Percentiles rank a stretch among this genome's conserved stretches.
Evolutionary conservation across 106 monocot species (phyloP).

Genomic region (Narthecium ossifragum): DNA sequence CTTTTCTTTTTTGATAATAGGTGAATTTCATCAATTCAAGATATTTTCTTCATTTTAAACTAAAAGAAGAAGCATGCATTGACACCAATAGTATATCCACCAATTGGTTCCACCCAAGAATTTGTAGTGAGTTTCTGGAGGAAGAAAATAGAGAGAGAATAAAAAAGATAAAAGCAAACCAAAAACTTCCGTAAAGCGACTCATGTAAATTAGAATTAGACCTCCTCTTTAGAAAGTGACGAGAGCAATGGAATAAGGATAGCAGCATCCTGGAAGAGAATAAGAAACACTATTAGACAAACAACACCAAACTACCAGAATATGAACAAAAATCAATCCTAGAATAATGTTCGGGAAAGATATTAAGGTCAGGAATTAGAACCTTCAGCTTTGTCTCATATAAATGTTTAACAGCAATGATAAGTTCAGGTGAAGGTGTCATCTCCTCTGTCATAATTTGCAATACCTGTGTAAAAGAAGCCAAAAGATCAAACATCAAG

Average conservation of each 20-base stretch:
- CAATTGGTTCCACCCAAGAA: too few species aligned
- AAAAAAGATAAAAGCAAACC: too few species aligned
- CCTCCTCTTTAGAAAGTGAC: conserved; percentile 96
- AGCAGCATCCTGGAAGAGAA: conserved; percentile 69
- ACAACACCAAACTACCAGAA: neutral
- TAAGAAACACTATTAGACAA: neutral
- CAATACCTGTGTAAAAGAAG: conserved; percentile 46
- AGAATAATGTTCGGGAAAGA: neutral
- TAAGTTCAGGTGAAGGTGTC: conserved; percentile 66
- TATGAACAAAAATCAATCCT: neutral
- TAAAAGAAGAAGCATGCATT: too few species aligned
- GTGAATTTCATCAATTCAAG: too few species aligned
- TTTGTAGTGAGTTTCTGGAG: too few species aligned
- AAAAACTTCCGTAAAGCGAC: too few species aligned
- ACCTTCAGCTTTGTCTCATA: conserved; percentile 92
- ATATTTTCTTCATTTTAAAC: too few species aligned
- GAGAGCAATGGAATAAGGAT: conserved; percentile 93
- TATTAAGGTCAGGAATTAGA: neutral
- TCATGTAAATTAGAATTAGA: conserved; percentile 19
- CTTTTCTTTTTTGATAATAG: too few species aligned
- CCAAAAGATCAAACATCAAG: neutral
- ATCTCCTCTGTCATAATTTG: conserved; percentile 80
- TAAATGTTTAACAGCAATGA: conserved; percentile 77
- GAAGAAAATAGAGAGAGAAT: too few species aligned
- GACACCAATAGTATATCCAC: too few species aligned